These are phyloP conservation scores for Rhodomyrtus tomentosa DNA, from an alignment of 345 rosid genomes.

Conservation along the genomic window DNA sequence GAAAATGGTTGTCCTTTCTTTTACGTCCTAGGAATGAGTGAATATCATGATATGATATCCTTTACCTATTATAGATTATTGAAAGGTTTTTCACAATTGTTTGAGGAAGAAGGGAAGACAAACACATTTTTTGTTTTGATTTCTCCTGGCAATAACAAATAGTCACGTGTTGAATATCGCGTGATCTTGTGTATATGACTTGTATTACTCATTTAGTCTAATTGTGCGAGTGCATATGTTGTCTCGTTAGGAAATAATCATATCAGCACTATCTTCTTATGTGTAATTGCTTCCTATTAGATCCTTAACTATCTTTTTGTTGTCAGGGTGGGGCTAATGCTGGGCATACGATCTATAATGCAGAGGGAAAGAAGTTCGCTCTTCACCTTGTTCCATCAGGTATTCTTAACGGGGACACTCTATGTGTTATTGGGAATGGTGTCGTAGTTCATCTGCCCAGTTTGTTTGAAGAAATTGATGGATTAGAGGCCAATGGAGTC, in stretches of 20 bases:
- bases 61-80: background rate
- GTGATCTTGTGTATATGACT: background rate
- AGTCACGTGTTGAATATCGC: background rate
- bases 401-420: constrained; percentile 72
- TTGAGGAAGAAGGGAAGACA: background rate
- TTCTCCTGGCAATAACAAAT: background rate
- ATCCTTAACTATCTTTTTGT: background rate
- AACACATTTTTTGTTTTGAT: background rate
- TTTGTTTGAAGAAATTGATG: constrained; percentile 77
- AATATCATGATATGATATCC: background rate
- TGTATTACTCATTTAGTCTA: background rate
- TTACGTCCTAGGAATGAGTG: background rate
- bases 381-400: constrained; percentile 96
- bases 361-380: constrained; percentile 95
- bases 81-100: background rate
- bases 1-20: background rate
- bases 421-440: constrained; percentile 89
- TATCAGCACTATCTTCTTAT: background rate
- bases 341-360: constrained; percentile 88
- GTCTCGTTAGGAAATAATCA: background rate
- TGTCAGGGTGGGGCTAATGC: constrained; percentile 97
- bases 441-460: constrained; percentile 91
- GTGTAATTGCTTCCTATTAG: background rate
- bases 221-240: background rate
- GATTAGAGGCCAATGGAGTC: constrained; percentile 70